Conservation (phyloP, 805 yeast species). For the Pichia californica region DNA sequence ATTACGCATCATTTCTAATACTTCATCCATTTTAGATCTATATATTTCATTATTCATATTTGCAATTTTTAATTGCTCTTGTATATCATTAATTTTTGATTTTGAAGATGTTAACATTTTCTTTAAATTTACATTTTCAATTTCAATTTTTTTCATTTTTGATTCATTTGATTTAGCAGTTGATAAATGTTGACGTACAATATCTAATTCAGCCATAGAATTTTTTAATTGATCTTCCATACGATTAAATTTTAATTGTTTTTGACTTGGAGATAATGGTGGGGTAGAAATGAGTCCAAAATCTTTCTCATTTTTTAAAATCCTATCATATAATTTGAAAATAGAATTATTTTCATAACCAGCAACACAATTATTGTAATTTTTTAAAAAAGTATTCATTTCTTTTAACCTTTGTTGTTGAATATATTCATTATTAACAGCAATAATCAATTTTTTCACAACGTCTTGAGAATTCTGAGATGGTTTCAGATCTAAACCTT, state of each 20-base stretch:
- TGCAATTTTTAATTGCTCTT: not conserved
- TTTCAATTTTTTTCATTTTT: slow-evolving; percentile 8
- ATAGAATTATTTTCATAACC: slow-evolving; percentile 3
- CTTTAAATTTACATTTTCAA: slow-evolving; percentile 10
- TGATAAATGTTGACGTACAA: slow-evolving; percentile 17
- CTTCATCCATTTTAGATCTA: not conserved
- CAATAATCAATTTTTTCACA: slow-evolving; percentile 46
- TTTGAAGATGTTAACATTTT: not conserved
- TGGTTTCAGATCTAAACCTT: slow-evolving; percentile 52
- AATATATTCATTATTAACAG: slow-evolving; percentile 50
- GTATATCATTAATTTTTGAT: slow-evolving; percentile 4
- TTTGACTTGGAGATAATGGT: not conserved
- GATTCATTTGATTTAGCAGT: slow-evolving; percentile 17
- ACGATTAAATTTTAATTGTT: slow-evolving; percentile 8
- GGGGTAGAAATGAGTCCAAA: not conserved
- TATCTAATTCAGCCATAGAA: slow-evolving; percentile 17
- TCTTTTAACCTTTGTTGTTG: slow-evolving; percentile 52
- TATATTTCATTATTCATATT: not conserved
- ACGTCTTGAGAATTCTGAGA: slow-evolving; percentile 50
- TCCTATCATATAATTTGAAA: slow-evolving; percentile 8
- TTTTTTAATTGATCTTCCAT: slow-evolving; percentile 18
- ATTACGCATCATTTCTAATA: no score
- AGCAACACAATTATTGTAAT: slow-evolving; percentile 32
- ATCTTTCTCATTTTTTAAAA: not conserved
- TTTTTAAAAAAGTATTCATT: slow-evolving; percentile 46